Evolutionary conservation across 2,329 filamentous ascomycete genomes (phyloP).

Genomic region (Fusarium kyushuense): DNA sequence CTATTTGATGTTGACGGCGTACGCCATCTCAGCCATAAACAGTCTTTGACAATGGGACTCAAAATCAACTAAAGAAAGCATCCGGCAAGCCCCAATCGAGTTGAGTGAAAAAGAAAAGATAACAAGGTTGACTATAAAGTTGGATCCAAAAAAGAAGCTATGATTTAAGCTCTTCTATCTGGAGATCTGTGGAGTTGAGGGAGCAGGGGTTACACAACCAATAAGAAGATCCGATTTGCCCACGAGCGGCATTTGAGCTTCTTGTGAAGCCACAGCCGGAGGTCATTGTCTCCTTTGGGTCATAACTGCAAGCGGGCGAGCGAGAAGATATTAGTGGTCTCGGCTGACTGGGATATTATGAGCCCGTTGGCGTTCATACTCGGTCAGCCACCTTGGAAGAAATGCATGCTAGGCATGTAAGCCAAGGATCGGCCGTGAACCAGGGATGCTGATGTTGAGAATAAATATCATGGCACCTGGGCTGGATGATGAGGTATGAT

Average conservation of each 20-base stretch:
- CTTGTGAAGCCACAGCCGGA: conserved; percentile 18
- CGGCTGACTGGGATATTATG: conserved; percentile 29
- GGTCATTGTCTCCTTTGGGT: conserved; percentile 28
- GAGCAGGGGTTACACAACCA: conserved; percentile 34
- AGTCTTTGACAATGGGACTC: conserved; percentile 6
- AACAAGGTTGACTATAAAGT: conserved; percentile 42
- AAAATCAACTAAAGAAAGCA: conserved; percentile 23
- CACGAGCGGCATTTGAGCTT: conserved; percentile 41
- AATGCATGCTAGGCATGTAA: conserved; percentile 18
- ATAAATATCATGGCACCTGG: conserved; percentile 35
- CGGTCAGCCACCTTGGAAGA: conserved; percentile 45
- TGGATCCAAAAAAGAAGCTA: conserved; percentile 13
- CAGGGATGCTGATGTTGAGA: conserved; percentile 18
- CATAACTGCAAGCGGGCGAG: conserved; percentile 29
- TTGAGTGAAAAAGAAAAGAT: conserved; percentile 22
- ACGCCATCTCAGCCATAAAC: conserved; percentile 18
- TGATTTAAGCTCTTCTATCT: conserved; percentile 27
- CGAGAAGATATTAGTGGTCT: neutral
- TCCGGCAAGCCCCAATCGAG: conserved; percentile 34
- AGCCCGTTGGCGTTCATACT: conserved; percentile 25
- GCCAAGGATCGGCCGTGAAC: conserved; percentile 41
- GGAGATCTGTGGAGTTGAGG: conserved; percentile 32
- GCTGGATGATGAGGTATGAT: conserved; percentile 30
- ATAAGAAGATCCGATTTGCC: conserved; percentile 32
- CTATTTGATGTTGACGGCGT: neutral